phyloP scores from a whole-genome alignment of 2,329 filamentous ascomycete genomes.

The Epichloe gansuensis region DNA sequence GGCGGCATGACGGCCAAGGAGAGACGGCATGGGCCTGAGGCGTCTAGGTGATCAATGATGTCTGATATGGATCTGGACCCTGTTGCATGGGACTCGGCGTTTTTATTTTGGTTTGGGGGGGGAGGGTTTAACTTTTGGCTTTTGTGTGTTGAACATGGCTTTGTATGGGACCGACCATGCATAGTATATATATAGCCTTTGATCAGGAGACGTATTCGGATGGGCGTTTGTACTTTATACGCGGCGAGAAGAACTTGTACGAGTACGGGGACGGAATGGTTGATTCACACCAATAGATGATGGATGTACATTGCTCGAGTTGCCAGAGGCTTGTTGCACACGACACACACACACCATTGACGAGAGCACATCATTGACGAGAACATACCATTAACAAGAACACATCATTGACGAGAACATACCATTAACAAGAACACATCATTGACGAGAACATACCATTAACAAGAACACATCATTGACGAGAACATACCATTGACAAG shows the following conservation, averaged over 20 bases:
- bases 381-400: no score
- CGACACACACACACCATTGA: no score
- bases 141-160: background rate
- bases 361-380: no score
- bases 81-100: background rate
- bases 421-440: no score
- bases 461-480: no score
- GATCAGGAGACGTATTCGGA: background rate
- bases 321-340: no score
- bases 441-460: no score
- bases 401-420: no score
- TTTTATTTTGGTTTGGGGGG: background rate
- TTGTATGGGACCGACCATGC: background rate
- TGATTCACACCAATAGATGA: background rate
- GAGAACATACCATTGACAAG: no score
- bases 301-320: background rate
- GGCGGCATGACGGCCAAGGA: slow-evolving; percentile 36
- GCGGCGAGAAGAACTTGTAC: background rate
- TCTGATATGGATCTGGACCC: background rate
- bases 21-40: slow-evolving; percentile 8
- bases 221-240: background rate
- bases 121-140: background rate
- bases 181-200: background rate
- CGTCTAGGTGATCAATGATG: background rate
- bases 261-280: background rate